Base-by-base conservation (phyloP, 148 eudicot species). In the Diospyros lotus region DNA sequence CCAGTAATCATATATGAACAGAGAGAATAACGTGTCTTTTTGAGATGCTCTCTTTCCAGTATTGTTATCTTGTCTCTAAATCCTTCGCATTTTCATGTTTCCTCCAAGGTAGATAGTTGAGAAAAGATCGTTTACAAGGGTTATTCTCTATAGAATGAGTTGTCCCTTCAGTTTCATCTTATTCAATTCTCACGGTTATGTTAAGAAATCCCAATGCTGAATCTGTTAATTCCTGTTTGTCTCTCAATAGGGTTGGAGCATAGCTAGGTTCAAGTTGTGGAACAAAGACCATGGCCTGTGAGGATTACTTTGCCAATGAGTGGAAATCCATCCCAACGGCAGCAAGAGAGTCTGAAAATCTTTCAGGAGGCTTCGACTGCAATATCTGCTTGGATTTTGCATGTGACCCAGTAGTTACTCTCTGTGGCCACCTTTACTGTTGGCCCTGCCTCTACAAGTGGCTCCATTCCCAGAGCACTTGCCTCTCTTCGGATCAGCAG, bases 391-490 rank as follows among this genome's bases (percentile, higher is more conserved):
- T 93, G 46, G 92, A 91, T 76, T 82, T 78, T 56, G 94, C 88
- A 0, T 66, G 73, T 40, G 97, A 91, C 45, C 98, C 96, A 9
- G 97, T 91, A 9, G 94, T 91, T 66, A 93, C 98, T 75, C 87
- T 93, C 11, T 93, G 98, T 58, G 98, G 98, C 67, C 98, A 93
- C 72, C 89, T 93, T 66, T 93, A 89, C 75, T 93, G 98, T 72
- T 93, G 96, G 98, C 89, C 96, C 12, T 93, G 98, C 86, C 84
- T 93, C 84, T 90, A 91, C 86, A 85, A 89, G 66, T 93, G 98
- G 98, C 78, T 93, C 68, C 84, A 85, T 51, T 69, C 81, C 72
- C 96, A 89, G 59, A 78, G 78, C 12, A 38, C 85, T 14, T 81
- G 89, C 54, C 86, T 87, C n/a, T 74, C 90, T 46, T 72, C 93